phyloP scores from a whole-genome alignment of 352 stramenopile genomes.

The Phytophthora kernoviae region DNA sequence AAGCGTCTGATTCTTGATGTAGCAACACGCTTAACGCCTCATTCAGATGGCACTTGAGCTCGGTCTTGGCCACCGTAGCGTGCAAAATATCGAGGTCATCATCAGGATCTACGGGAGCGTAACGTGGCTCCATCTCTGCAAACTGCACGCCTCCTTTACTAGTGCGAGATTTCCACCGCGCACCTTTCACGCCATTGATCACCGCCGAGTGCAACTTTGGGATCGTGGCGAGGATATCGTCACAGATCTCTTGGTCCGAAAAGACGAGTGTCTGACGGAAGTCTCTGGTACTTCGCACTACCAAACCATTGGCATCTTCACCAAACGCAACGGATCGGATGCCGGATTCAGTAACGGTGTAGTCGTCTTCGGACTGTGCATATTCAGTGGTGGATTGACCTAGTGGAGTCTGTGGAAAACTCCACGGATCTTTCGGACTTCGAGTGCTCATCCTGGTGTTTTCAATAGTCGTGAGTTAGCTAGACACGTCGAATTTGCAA shows the following conservation, averaged over 20 bases:
- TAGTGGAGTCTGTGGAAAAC: slow-evolving; percentile 9
- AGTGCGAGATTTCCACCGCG: slow-evolving; percentile 38
- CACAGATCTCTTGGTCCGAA: slow-evolving; percentile 58
- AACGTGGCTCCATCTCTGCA: slow-evolving; percentile 46
- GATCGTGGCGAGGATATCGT: slow-evolving; percentile 65
- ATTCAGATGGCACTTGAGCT: slow-evolving; percentile 65
- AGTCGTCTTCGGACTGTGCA: slow-evolving; percentile 20
- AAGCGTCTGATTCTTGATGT: slow-evolving; percentile 45
- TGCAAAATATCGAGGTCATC: slow-evolving; percentile 54
- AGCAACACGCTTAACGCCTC: slow-evolving; percentile 65
- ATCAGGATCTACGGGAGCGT: slow-evolving; percentile 29
- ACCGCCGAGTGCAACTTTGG: slow-evolving; percentile 56
- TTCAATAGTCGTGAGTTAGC: slow-evolving; percentile 1
- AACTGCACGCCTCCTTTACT: slow-evolving; percentile 45
- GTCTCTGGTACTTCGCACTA: slow-evolving; percentile 26
- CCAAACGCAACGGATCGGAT: slow-evolving; percentile 22
- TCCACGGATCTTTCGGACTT: slow-evolving; percentile 14
- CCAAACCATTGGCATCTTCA: slow-evolving; percentile 26
- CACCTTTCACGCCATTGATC: slow-evolving; percentile 35
- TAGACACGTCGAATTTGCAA: slow-evolving; percentile 22
- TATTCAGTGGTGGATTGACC: slow-evolving; percentile 21
- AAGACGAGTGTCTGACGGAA: slow-evolving; percentile 43
- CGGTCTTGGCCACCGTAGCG: slow-evolving; percentile 51
- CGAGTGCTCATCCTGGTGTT: slow-evolving; percentile 24
- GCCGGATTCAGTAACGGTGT: slow-evolving; percentile 18